Base-by-base conservation (phyloP, 805 yeast species). In the Phaffomyces antillensis region DNA sequence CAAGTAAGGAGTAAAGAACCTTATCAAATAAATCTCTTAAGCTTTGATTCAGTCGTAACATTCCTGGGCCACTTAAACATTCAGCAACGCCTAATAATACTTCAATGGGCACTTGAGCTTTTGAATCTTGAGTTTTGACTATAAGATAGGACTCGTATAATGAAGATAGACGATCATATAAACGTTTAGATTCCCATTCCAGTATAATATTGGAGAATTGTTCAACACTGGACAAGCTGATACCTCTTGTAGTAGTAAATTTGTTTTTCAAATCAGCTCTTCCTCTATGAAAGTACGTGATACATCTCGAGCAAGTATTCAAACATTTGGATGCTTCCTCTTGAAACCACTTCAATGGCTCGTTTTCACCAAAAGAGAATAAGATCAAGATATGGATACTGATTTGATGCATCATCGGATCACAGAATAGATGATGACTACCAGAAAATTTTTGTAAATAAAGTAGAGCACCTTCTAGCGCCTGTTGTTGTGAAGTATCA, bases 291-390 rank as follows among this genome's bases (percentile, higher is more conserved):
- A 80, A 84, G 28, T 68, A 61, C 20, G 65, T 48, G 7, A 79
- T 64, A 61, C 93, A 85, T 6, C 69, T 62, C 3, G 69, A 64
- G 61, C 93, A 85, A 4, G 57, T 47, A 33, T 65, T 61, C 13
- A 84, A 60, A 23, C 72, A 64, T 1, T 61, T 58, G 5, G 62
- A 59, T 40, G 76, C 64, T 13, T 54, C 52, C 10, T 66, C 65
- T 40, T 70, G 68, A 43, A 72, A 61, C 70, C 77, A 71, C 6
- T 54, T 54, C 16, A 73, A 65, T 1, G 73, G 71, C n/a, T 66
- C 71, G 34, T 66, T 66, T 24, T 69, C 75, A 3, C 71, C 70
- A 53, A 82, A 80, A 4, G 89, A 80, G 56, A 81, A 81, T 47
- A 80, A 63, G 15, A 83, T 75, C 43, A 83, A 60, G 10, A 74